Evolutionary conservation across 805 yeast species (phyloP), one percentile per base, ranked within the genome.

Genomic region (Saccharomycopsis sp.): DNA sequence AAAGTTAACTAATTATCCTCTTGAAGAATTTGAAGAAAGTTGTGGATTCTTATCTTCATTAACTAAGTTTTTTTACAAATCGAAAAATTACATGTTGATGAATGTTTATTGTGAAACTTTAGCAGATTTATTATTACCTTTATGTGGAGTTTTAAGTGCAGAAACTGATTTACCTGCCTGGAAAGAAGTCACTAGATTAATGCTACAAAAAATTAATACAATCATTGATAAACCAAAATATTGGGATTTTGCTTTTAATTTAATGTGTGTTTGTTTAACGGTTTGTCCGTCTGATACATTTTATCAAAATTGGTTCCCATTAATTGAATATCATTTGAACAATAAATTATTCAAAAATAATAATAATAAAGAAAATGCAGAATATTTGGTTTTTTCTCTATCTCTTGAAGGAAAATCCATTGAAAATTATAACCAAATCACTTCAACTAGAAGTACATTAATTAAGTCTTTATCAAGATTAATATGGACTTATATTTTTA

Each of bases 161-260:
- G 99, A 92, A 55, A 88, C 86, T 1, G 89, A 92, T 53, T 95
- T 89, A 56, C 98, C 98, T 3, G 76, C 81, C 1, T 92, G 98
- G 99, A 77, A 79, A 0, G 83, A 76, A 31, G 92, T 96, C 0
- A 72, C 86, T 40, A 70, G 71, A 18, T 61, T 66, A 15, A 74
- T 89, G 12, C 77, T 72, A 55, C 58, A 65, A 13, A 41, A 70
- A 62, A 36, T 66, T 70, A 62, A 69, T 21, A 5, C 31, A 5
- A 36, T 45, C 17, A 39, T 45, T 23, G 46, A 45, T 21, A 68
- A 58, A 43, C 68, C 49, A 18, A 69, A 66, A 49, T 69, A 63
- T 42, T 86, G 95, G 94, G 69, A 74, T 6, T 65, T 73, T 39
- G 72, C 84, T 4, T 67, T 81, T 36, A 73, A 79, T 25, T 54